Evolutionary conservation across 1,284 basidiomycete genomes (phyloP).

Genomic region (Pseudozyma tsukubaensis): DNA sequence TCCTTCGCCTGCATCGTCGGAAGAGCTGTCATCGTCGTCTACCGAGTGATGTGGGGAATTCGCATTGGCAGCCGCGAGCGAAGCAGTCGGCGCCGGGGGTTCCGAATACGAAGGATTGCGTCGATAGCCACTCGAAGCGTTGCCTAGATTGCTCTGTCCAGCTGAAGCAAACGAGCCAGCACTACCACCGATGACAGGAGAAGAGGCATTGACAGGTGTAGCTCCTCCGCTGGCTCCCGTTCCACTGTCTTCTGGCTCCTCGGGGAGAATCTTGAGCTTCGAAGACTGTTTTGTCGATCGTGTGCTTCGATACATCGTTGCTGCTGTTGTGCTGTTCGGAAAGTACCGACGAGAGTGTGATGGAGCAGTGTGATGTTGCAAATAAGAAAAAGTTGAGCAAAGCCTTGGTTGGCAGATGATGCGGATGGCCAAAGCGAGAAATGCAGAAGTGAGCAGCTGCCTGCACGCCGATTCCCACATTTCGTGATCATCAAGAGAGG

Average conservation of each 20-base stretch:
- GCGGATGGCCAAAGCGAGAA: too few relatives aligned
- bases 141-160: constrained; percentile 3
- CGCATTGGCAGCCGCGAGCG: constrained; percentile 7
- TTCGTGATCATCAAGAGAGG: too few relatives aligned
- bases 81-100: constrained; percentile 19
- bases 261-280: constrained; percentile 92
- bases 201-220: constrained; percentile 33
- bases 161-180: neutral
- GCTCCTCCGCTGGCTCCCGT: constrained; percentile 35
- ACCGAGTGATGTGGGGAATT: constrained; percentile 31
- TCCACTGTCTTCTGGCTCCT: constrained; percentile 78
- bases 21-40: constrained; percentile 46
- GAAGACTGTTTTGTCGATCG: constrained; percentile 82
- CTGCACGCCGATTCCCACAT: too few relatives aligned
- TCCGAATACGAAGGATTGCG: constrained; percentile 26
- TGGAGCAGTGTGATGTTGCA: neutral
- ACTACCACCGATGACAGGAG: constrained; percentile 23
- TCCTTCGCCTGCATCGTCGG: constrained; percentile 48
- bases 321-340: neutral
- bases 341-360: neutral
- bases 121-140: constrained; percentile 12
- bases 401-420: too few relatives aligned
- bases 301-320: constrained; percentile 46
- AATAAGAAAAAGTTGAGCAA: neutral
- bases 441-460: too few relatives aligned